Evolutionary conservation across 805 yeast genomes (phyloP).

Genomic region (Ogataea haglerorum): DNA sequence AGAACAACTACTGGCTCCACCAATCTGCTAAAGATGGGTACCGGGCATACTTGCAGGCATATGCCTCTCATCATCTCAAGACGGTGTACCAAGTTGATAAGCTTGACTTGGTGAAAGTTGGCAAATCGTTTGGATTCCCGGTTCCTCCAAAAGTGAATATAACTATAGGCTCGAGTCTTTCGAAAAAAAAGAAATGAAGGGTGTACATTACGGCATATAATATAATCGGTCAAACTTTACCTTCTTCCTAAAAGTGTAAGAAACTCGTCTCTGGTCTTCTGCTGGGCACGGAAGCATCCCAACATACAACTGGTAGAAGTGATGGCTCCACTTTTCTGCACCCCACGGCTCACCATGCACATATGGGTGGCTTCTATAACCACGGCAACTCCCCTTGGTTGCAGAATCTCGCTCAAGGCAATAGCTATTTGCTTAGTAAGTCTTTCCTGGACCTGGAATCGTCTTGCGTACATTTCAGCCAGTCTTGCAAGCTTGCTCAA

Average conservation of each 20-base stretch:
- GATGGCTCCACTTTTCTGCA: constrained; percentile 90
- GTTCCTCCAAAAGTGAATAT: constrained; percentile 97
- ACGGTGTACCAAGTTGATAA: constrained; percentile 96
- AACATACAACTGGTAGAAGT: constrained; percentile 97
- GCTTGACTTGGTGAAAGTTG: constrained; percentile 90
- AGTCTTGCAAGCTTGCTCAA: constrained; percentile 88
- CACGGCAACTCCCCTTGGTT: constrained; percentile 97
- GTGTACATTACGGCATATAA: constrained; percentile 11
- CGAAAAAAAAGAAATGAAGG: constrained; percentile 20
- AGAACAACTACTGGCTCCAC: constrained; percentile 90
- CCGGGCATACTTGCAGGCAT: constrained; percentile 94
- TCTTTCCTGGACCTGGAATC: constrained; percentile 97
- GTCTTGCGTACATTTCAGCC: constrained; percentile 94
- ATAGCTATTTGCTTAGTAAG: constrained; percentile 96
- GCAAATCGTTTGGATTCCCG: constrained; percentile 90
- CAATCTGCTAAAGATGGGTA: constrained; percentile 97
- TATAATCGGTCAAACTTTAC: constrained; percentile 7
- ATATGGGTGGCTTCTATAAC: constrained; percentile 97
- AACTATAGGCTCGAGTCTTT: constrained; percentile 80
- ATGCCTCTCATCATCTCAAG: constrained; percentile 93
- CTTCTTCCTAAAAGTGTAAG: constrained; percentile 69
- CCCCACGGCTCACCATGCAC: constrained; percentile 99
- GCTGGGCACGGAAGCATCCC: constrained; percentile 91
- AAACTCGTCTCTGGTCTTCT: constrained; percentile 95
- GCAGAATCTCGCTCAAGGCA: constrained; percentile 86